Evolutionary conservation across 805 yeast species (phyloP), one percentile per base, ranked within the genome.

Genomic region (Kuraishia cidri): DNA sequence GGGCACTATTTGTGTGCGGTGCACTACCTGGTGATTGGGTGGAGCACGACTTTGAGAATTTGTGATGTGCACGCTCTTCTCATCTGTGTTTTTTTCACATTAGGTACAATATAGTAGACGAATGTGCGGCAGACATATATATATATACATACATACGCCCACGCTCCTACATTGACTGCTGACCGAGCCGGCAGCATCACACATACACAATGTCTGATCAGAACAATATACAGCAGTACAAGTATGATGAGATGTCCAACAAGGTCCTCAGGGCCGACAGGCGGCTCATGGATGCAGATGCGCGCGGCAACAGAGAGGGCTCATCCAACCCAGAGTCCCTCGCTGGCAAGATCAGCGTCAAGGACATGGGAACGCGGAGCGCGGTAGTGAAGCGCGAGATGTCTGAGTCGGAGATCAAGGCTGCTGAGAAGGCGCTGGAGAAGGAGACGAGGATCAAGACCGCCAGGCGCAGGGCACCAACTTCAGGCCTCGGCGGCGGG

Each of bases 191-290:
- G n/a, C n/a, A n/a, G n/a, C n/a, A n/a, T n/a, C n/a, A n/a, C n/a
- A n/a, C n/a, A n/a, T n/a, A n/a, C n/a, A n/a, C 30, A 17, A 27
- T 27, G 30, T 27, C 30, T n/a, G 30, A 27, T n/a, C 23, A 20
- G 23, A n/a, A n/a, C n/a, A n/a, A n/a, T n/a, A 27, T 27, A 27
- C 16, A 27, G 8, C 16, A 27, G 18, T 78, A 76, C 53, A 66
- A 75, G 42, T 73, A 76, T 44, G 80, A 76, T 50, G 83, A 73
- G 48, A 79, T 84, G 87, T 69, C 94, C 32, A 81, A 78, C 44
- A 78, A 78, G 60, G 90, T 84, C 39, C 64, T 78, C 19, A 59
- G 66, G 40, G 71, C 68, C 39, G 85, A 79, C 48, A 62, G 66
- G 38, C 53, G 77, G 32, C 57, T 74, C 24, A 50, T 72, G 32